These are phyloP conservation scores for Cladophialophora chaetospira DNA, from an alignment of 2,329 filamentous ascomycete species.

Conservation along the genomic window DNA sequence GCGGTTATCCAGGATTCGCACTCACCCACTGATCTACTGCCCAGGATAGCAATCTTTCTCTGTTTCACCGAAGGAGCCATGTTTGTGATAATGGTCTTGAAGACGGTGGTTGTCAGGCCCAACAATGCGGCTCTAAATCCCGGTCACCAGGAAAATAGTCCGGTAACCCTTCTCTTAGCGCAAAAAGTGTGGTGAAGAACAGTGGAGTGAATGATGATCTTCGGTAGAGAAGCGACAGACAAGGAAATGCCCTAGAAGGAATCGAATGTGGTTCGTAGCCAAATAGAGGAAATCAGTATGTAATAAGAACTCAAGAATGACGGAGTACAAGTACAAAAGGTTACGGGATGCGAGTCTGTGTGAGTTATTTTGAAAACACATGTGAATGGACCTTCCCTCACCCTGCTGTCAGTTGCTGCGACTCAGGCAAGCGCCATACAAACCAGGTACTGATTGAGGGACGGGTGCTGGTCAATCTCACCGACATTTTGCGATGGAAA, in stretches of 20 bases:
- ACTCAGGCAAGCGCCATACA: neutral
- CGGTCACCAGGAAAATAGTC: slow-evolving; percentile 10
- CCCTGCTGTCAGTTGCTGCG: neutral
- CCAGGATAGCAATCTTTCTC: slow-evolving; percentile 93
- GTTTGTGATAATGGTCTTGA: neutral
- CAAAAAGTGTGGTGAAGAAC: slow-evolving; percentile 9
- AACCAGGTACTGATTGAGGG: neutral
- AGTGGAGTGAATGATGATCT: slow-evolving; percentile 4
- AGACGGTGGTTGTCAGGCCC: neutral
- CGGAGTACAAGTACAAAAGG: slow-evolving; percentile 13
- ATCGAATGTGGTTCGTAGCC: slow-evolving; percentile 11
- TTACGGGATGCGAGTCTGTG: neutral
- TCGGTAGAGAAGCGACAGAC: slow-evolving; percentile 4
- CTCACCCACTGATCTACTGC: slow-evolving; percentile 86
- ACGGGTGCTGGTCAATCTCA: slow-evolving; percentile 7
- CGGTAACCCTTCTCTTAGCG: neutral
- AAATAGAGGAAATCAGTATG: slow-evolving; percentile 22
- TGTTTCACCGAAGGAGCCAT: slow-evolving; percentile 79
- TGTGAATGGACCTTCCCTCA: slow-evolving; percentile 4
- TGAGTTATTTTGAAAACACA: neutral
- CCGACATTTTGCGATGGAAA: slow-evolving; percentile 18
- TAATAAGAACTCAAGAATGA: slow-evolving; percentile 29
- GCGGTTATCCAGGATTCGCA: slow-evolving; percentile 21
- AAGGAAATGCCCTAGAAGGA: slow-evolving; percentile 5
- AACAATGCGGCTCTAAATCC: neutral